Conservation (phyloP, 257 asterid genomes). For the Penstemon newberryi region DNA sequence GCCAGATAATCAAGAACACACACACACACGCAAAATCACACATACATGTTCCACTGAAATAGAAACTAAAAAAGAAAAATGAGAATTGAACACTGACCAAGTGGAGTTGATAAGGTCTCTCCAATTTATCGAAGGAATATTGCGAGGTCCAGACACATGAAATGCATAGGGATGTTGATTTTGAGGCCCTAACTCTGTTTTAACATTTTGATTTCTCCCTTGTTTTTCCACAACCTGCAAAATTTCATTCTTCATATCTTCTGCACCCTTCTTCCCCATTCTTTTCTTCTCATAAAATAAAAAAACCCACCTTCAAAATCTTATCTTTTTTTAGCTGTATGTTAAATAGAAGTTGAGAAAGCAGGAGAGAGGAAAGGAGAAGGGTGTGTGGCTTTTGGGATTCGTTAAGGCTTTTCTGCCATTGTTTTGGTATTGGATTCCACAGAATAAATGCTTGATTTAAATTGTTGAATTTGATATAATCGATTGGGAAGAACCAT, state of each 20-base stretch:
- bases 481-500: too few species aligned
- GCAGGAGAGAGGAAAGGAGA: too few species aligned
- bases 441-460: too few species aligned
- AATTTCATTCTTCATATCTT: constrained; percentile 39
- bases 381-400: too few species aligned
- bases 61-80: neutral
- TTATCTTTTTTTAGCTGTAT: neutral
- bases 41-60: neutral
- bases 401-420: too few species aligned
- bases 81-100: constrained; percentile 45
- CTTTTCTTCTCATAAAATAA: neutral
- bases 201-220: constrained; percentile 24
- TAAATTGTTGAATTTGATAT: too few species aligned
- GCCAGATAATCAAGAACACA: neutral
- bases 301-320: constrained; percentile 17
- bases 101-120: constrained; percentile 68
- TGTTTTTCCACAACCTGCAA: constrained; percentile 39
- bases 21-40: neutral
- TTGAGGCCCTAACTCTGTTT: constrained; percentile 20
- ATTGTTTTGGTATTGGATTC: too few species aligned
- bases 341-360: too few species aligned
- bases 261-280: constrained; percentile 40
- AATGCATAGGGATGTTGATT: constrained; percentile 64
- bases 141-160: constrained; percentile 79
- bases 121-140: constrained; percentile 71